Conservation (phyloP, 306 rosid genomes). For the Lathyrus sativus region DNA sequence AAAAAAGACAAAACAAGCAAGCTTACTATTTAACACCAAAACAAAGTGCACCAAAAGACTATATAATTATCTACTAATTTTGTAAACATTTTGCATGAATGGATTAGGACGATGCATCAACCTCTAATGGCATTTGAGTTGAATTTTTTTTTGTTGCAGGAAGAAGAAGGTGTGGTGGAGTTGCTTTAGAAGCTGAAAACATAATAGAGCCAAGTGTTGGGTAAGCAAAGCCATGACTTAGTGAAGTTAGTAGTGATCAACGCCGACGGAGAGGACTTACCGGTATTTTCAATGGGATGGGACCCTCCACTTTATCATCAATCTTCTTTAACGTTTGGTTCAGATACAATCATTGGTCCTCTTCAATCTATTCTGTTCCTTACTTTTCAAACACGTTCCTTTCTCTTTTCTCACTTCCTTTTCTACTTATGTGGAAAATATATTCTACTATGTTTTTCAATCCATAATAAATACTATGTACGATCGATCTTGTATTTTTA, state of each 20-base stretch:
- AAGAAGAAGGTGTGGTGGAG: background rate
- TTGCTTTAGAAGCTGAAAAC: background rate
- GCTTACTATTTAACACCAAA: too few relatives aligned
- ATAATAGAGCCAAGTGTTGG: conserved; percentile 24
- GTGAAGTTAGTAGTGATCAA: background rate
- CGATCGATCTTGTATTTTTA: background rate
- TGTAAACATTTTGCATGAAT: too few relatives aligned
- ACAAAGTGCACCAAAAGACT: too few relatives aligned
- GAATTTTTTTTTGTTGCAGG: background rate
- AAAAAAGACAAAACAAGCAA: too few relatives aligned
- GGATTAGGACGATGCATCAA: too few relatives aligned
- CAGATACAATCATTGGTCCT: conserved; percentile 22
- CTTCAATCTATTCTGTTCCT: conserved; percentile 1
- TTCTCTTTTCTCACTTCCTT: background rate
- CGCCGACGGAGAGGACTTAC: background rate
- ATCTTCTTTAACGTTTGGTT: conserved; percentile 36
- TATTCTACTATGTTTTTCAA: too few relatives aligned
- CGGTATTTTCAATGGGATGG: conserved; percentile 14
- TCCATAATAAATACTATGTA: too few relatives aligned
- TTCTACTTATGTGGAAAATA: background rate
- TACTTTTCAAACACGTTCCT: background rate
- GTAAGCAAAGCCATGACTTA: conserved; percentile 8
- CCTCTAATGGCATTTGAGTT: background rate
- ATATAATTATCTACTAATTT: too few relatives aligned
- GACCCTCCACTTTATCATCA: conserved; percentile 36